phyloP scores from a whole-genome alignment of 306 rosid species.

The Vigna trinervia region DNA sequence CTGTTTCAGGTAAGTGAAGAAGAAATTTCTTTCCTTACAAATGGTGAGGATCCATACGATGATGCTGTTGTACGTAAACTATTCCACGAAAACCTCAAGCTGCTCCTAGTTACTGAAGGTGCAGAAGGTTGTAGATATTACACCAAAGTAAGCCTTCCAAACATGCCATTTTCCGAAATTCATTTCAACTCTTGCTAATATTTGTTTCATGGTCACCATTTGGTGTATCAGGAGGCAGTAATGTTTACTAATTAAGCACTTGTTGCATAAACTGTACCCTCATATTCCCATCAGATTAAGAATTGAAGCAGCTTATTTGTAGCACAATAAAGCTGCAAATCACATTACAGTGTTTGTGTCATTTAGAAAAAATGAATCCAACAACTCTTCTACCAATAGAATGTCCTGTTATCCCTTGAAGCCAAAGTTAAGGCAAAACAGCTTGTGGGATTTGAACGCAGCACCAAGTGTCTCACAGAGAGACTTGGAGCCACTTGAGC shows the following conservation, averaged over 20 bases:
- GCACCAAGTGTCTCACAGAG: neutral
- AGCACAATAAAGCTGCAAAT: neutral
- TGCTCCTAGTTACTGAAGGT: conserved; percentile 95
- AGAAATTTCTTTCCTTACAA: conserved; percentile 83
- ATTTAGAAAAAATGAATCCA: neutral
- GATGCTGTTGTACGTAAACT: conserved; percentile 81
- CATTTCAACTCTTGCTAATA: conserved; percentile 13
- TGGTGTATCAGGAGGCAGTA: neutral
- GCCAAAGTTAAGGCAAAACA: neutral
- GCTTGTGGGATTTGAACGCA: neutral
- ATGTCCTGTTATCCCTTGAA: conserved; percentile 12
- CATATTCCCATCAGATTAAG: neutral
- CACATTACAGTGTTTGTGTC: neutral
- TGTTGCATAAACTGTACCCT: conserved; percentile 20
- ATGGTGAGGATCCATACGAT: conserved; percentile 87
- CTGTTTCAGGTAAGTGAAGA: conserved; percentile 80
- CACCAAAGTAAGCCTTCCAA: conserved; percentile 71
- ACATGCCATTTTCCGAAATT: conserved; percentile 12
- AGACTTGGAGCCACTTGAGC: neutral
- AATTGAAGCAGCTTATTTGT: conserved; percentile 5
- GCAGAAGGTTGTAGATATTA: conserved; percentile 93
- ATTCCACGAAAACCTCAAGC: conserved; percentile 84
- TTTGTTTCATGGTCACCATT: conserved; percentile 10
- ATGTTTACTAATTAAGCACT: neutral
- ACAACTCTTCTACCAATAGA: neutral